Percentiles rank a stretch among this genome's conserved stretches.
These are phyloP conservation scores for Hydnum rufescens DNA, from an alignment of 768 basidiomycete species.

Conservation along the genomic window DNA sequence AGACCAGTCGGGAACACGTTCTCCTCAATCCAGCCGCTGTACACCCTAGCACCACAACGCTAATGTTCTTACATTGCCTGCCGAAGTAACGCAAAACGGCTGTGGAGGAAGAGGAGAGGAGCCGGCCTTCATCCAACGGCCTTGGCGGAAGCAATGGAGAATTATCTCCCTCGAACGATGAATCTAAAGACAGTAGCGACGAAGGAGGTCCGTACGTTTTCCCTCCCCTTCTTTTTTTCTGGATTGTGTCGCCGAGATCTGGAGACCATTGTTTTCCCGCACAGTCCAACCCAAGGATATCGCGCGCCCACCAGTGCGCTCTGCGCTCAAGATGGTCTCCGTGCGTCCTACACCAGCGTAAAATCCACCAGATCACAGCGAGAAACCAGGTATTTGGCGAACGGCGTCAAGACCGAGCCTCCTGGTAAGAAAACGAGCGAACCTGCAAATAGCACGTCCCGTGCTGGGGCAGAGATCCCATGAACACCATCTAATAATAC, in stretches of 20 bases:
- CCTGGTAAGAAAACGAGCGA: not conserved
- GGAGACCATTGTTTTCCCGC: slow-evolving; percentile 1
- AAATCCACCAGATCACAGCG: no score
- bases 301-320: not conserved
- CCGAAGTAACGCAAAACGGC: slow-evolving; percentile 40
- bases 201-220: slow-evolving; percentile 21
- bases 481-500: slow-evolving; percentile 40
- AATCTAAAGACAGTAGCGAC: slow-evolving; percentile 28
- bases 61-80: slow-evolving; percentile 11
- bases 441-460: not conserved
- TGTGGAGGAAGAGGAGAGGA: slow-evolving; percentile 77
- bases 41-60: slow-evolving; percentile 19
- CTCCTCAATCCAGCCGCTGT: slow-evolving; percentile 76
- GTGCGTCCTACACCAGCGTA: not conserved
- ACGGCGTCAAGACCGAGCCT: no score
- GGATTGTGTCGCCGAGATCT: not conserved
- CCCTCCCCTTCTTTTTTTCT: not conserved
- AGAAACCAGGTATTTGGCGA: no score
- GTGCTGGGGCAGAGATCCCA: slow-evolving; percentile 65
- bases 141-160: slow-evolving; percentile 12
- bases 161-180: slow-evolving; percentile 11
- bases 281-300: slow-evolving; percentile 6
- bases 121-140: slow-evolving; percentile 22
- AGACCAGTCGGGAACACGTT: slow-evolving; percentile 71
- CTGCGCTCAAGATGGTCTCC: not conserved